Percentiles rank a stretch among this genome's conserved stretches.
These are phyloP conservation scores for Xylariaceae sp. DNA, from an alignment of 2,329 filamentous ascomycete species.

Conservation along the genomic window DNA sequence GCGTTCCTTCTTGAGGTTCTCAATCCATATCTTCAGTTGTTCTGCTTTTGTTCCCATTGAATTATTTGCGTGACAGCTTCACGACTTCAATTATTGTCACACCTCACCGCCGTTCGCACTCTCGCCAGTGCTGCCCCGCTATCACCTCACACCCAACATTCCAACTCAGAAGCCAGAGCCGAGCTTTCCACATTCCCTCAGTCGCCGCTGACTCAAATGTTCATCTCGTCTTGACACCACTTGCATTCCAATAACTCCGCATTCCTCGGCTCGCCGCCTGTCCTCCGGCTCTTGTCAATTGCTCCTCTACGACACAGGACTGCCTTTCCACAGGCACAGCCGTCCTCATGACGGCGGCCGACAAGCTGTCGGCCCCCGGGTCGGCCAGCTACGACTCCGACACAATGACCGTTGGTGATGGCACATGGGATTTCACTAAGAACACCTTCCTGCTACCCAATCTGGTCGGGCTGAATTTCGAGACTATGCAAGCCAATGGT, in stretches of 20 bases:
- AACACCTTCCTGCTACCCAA: conserved; percentile 78
- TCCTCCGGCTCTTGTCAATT: conserved; percentile 4
- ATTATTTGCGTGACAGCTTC: too few relatives aligned
- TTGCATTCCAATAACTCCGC: background rate
- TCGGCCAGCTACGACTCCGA: conserved; percentile 69
- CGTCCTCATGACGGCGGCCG: conserved; percentile 58
- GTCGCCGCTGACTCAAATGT: too few relatives aligned
- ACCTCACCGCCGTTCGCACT: too few relatives aligned
- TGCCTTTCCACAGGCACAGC: conserved; percentile 21
- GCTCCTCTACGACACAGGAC: conserved; percentile 4
- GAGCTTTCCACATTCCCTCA: background rate
- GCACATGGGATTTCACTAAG: conserved; percentile 75
- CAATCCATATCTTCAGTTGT: too few relatives aligned
- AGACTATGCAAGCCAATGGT: conserved; percentile 84
- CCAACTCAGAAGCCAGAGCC: background rate
- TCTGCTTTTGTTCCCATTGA: too few relatives aligned
- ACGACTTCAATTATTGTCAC: too few relatives aligned
- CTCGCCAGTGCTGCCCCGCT: too few relatives aligned
- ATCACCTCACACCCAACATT: too few relatives aligned
- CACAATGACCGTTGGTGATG: conserved; percentile 74
- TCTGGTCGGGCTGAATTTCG: conserved; percentile 70
- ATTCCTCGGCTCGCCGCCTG: conserved; percentile 17
- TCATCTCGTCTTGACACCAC: too few relatives aligned
- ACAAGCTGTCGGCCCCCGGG: conserved; percentile 64
- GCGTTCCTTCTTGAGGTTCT: too few relatives aligned